A percentile compares a stretch with the other conserved stretches of the same genome.
Evolutionary conservation across 768 basidiomycete species (phyloP).

Genomic region (Lentinula detonsa): DNA sequence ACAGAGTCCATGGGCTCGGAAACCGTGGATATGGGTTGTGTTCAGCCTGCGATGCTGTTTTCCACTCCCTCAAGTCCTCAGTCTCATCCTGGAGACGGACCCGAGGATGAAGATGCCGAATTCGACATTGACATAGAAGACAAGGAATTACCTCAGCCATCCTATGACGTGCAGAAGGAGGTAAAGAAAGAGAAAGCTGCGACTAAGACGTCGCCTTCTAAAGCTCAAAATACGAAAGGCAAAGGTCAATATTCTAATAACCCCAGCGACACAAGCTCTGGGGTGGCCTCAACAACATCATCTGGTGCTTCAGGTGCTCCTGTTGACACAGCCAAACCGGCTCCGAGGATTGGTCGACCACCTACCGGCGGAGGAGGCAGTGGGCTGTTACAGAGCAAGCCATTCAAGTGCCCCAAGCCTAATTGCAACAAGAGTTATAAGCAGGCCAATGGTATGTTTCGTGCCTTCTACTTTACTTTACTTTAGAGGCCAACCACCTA

Average conservation of each 20-base stretch:
- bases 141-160: neutral
- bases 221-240: neutral
- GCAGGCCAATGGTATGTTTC: slow-evolving; percentile 65
- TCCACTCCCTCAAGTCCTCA: slow-evolving; percentile 38
- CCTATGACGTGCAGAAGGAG: neutral
- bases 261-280: neutral
- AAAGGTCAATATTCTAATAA: neutral
- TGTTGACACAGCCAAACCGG: slow-evolving; percentile 12
- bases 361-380: slow-evolving; percentile 1
- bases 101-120: slow-evolving; percentile 1
- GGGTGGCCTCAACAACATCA: neutral
- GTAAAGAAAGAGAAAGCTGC: neutral
- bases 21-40: slow-evolving; percentile 28
- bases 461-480: neutral
- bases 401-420: slow-evolving; percentile 90
- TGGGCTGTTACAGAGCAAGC: slow-evolving; percentile 58
- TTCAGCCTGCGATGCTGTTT: slow-evolving; percentile 64
- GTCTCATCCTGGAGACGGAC: neutral
- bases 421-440: slow-evolving; percentile 97
- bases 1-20: neutral
- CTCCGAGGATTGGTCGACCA: slow-evolving; percentile 7
- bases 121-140: slow-evolving; percentile 5
- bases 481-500: neutral
- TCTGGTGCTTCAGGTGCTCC: neutral
- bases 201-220: neutral